Conservation (phyloP, 2,329 filamentous ascomycete species). For the Pyrenophora seminiperda region DNA sequence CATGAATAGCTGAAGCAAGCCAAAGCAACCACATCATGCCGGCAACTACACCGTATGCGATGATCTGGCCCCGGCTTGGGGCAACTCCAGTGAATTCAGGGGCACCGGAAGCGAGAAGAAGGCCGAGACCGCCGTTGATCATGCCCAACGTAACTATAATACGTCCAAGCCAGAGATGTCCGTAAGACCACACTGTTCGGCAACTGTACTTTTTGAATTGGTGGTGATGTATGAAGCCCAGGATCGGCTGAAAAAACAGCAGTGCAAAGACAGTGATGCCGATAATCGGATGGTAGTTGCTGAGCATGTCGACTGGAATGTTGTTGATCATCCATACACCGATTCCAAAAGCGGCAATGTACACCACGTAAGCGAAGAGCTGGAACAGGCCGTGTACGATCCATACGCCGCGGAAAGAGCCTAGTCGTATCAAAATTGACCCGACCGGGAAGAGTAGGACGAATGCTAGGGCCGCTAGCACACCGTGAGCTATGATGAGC, state of each 20-base stretch:
- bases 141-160: conserved; percentile 58
- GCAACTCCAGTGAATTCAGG: conserved; percentile 30
- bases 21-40: conserved; percentile 45
- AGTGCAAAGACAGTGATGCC: conserved; percentile 58
- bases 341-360: conserved; percentile 56
- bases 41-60: conserved; percentile 43
- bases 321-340: conserved; percentile 57
- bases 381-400: conserved; percentile 55
- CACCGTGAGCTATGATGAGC: conserved; percentile 50
- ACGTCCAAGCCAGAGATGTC: conserved; percentile 62
- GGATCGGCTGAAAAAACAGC: conserved; percentile 61
- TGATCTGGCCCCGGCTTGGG: conserved; percentile 34
- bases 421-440: conserved; percentile 51
- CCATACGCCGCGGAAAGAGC: conserved; percentile 49
- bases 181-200: conserved; percentile 55
- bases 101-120: conserved; percentile 44
- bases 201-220: conserved; percentile 55
- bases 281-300: conserved; percentile 58
- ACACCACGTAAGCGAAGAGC: conserved; percentile 54
- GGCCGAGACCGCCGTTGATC: conserved; percentile 62
- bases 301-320: conserved; percentile 28
- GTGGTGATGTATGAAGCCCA: conserved; percentile 59
- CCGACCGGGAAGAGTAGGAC: conserved; percentile 53
- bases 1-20: conserved; percentile 34
- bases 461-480: conserved; percentile 52